A percentile compares a stretch with the other conserved stretches of the same genome.
Conservation (phyloP, 2,329 filamentous ascomycete species). For the Thielaviopsis ethacetica region DNA sequence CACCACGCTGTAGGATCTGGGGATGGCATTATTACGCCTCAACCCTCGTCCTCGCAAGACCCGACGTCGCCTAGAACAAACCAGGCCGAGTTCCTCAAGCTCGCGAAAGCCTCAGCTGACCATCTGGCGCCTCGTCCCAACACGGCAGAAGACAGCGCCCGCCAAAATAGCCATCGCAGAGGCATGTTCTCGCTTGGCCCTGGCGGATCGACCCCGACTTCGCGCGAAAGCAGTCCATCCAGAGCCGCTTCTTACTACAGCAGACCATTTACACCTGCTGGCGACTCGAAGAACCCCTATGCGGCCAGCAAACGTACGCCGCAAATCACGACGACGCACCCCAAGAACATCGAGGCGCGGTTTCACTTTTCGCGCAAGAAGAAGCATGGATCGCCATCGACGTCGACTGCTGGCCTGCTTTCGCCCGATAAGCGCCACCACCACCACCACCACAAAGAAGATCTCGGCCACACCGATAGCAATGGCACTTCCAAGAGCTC, state of each 20-base stretch:
- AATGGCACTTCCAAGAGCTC: conserved; percentile 43
- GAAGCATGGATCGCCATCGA: conserved; percentile 40
- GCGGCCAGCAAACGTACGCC: conserved; percentile 64
- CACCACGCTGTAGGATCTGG: conserved; percentile 14
- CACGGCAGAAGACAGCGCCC: conserved; percentile 2
- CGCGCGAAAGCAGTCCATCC: conserved; percentile 48
- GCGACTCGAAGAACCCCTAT: conserved; percentile 72
- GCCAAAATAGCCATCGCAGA: conserved; percentile 28
- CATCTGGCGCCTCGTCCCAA: conserved; percentile 14
- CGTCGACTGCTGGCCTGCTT: conserved; percentile 31
- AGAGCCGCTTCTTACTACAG: conserved; percentile 48
- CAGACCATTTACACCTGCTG: conserved; percentile 61
- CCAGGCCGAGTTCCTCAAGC: conserved; percentile 24
- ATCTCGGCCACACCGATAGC: conserved; percentile 12
- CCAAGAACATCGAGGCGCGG: conserved; percentile 49
- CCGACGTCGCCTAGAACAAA: conserved; percentile 27
- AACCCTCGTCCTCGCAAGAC: conserved; percentile 44
- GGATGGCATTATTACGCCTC: conserved; percentile 46
- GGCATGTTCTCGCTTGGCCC: conserved; percentile 37
- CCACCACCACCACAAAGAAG: conserved; percentile 6
- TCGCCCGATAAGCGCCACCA: conserved; percentile 32
- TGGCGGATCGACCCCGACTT: conserved; percentile 36
- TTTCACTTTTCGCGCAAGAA: conserved; percentile 74
- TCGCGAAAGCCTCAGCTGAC: conserved; percentile 26
- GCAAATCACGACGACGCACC: conserved; percentile 42